Conservation (phyloP, 495 filamentous ascomycete genomes). For the Sordaria brevicollis region DNA sequence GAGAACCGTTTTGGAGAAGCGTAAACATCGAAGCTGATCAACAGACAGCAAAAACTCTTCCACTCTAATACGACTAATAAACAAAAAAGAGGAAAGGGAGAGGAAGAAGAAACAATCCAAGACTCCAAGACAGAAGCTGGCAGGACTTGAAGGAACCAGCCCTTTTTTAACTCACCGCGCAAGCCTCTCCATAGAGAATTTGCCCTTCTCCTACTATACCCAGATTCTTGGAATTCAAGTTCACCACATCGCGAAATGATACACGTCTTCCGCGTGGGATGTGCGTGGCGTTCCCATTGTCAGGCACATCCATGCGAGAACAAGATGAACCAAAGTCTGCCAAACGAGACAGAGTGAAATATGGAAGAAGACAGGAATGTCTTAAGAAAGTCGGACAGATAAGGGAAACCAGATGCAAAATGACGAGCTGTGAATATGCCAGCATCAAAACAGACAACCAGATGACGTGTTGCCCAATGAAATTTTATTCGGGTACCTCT, state of each 20-base stretch:
- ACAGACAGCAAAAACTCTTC: not conserved
- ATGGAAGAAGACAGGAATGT: not conserved
- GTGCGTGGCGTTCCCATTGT: not conserved
- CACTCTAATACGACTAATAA: not conserved
- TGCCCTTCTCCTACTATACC: not conserved
- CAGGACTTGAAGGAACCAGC: not conserved
- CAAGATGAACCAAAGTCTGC: not conserved
- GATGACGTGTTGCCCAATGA: not conserved
- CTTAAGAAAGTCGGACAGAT: not conserved
- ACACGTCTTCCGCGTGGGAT: not conserved
- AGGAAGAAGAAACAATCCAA: not conserved
- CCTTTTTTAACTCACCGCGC: not conserved
- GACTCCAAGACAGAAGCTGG: not conserved
- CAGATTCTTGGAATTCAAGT: not conserved
- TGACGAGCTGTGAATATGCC: not conserved
- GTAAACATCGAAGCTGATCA: not conserved
- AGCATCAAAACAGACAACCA: not conserved
- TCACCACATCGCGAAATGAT: not conserved
- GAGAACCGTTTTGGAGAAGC: not conserved
- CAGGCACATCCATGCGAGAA: not conserved
- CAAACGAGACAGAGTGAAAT: not conserved
- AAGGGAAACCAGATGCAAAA: too few species aligned
- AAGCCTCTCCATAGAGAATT: not conserved
- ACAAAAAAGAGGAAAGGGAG: not conserved
- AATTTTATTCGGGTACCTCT: too few species aligned